Conservation (phyloP, 805 yeast genomes). For the Myxozyma melibiosi region DNA sequence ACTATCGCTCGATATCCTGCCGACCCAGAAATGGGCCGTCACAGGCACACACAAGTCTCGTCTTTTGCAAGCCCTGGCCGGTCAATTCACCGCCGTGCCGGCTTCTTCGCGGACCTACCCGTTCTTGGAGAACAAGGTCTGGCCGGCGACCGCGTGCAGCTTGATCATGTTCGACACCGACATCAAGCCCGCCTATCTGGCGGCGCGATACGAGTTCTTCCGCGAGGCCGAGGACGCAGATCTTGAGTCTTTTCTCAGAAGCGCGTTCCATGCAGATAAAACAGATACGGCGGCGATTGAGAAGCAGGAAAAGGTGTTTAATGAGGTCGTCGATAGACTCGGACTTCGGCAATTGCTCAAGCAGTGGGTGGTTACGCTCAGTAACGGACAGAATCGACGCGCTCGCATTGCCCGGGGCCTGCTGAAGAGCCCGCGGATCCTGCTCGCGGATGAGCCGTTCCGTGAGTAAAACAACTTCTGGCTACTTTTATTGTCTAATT, state of each 20-base stretch:
- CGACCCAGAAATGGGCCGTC: slow-evolving; percentile 55
- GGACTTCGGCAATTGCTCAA: slow-evolving; percentile 55
- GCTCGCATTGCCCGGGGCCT: slow-evolving; percentile 82
- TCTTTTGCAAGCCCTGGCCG: slow-evolving; percentile 59
- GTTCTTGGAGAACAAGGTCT: slow-evolving; percentile 45
- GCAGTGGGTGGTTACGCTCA: slow-evolving; percentile 81
- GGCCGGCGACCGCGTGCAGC: slow-evolving; percentile 52
- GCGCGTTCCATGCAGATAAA: slow-evolving; percentile 51
- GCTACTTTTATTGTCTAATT: neutral
- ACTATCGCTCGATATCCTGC: slow-evolving; percentile 45
- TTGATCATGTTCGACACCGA: slow-evolving; percentile 52
- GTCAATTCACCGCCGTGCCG: slow-evolving; percentile 56
- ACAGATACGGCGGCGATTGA: slow-evolving; percentile 43
- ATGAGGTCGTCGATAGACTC: slow-evolving; percentile 52
- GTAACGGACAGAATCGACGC: slow-evolving; percentile 92
- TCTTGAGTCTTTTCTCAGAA: slow-evolving; percentile 57
- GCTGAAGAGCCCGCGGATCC: slow-evolving; percentile 61
- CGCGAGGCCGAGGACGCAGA: slow-evolving; percentile 83
- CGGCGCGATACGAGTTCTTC: slow-evolving; percentile 86
- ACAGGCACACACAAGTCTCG: slow-evolving; percentile 58
- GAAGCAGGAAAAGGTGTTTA: slow-evolving; percentile 37
- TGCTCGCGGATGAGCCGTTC: slow-evolving; percentile 88
- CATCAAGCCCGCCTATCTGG: slow-evolving; percentile 62
- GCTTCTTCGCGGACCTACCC: slow-evolving; percentile 60
- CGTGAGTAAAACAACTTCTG: slow-evolving; percentile 21